A percentile compares a stretch with the other conserved stretches of the same genome.
These are phyloP conservation scores for Candida tetrigidarum DNA, from an alignment of 1,139 yeast species.

Conservation along the genomic window DNA sequence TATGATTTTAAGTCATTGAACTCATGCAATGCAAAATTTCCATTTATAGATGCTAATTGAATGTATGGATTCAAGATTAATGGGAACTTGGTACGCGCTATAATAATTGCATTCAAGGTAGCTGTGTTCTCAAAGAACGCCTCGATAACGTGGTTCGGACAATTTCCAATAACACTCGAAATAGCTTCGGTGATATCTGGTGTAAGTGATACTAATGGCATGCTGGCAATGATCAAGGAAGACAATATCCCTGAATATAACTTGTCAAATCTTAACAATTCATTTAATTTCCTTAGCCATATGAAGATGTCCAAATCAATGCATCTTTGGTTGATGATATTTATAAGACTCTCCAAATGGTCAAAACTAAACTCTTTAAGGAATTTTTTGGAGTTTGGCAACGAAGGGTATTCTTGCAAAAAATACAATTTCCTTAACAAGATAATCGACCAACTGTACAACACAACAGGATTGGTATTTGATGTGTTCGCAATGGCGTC, in stretches of 20 bases:
- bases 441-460: constrained; percentile 75
- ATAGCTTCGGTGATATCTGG: constrained; percentile 58
- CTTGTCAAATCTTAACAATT: constrained; percentile 51
- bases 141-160: constrained; percentile 61
- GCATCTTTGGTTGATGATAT: constrained; percentile 47
- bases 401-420: constrained; percentile 38
- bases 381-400: constrained; percentile 14
- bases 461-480: constrained; percentile 50
- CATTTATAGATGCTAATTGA: constrained; percentile 62
- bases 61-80: constrained; percentile 66
- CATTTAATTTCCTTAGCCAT: constrained; percentile 45
- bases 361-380: constrained; percentile 22
- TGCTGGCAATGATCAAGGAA: constrained; percentile 58
- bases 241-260: constrained; percentile 63
- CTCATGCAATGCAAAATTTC: constrained; percentile 68
- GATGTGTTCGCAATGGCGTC: constrained; percentile 31
- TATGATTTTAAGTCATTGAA: constrained; percentile 63
- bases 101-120: constrained; percentile 56
- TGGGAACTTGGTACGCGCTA: constrained; percentile 79
- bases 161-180: constrained; percentile 50
- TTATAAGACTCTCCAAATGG: constrained; percentile 22
- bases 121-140: constrained; percentile 60
- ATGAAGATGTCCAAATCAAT: constrained; percentile 51
- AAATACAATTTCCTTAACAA: constrained; percentile 58
- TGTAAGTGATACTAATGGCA: constrained; percentile 66